Evolutionary conservation across 202 grass and related monocot species (phyloP).

Genomic region (Elaeis oleifera): DNA sequence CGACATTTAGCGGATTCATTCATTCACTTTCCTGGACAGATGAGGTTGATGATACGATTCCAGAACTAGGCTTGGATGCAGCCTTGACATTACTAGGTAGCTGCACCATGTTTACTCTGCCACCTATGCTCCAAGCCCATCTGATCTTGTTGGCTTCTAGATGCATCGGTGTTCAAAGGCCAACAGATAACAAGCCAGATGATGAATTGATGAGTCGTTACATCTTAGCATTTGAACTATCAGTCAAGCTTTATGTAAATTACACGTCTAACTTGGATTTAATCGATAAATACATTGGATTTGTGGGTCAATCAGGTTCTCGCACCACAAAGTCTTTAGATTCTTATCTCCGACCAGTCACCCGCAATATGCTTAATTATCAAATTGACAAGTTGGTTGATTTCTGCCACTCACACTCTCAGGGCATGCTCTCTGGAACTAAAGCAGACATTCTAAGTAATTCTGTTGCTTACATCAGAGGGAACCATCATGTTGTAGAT

Average conservation of each 20-base stretch:
- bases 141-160: conserved; percentile 33
- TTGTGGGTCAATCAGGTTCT: no score
- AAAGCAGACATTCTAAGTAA: conserved; percentile 9
- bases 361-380: conserved; percentile 17
- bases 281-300: conserved; percentile 9
- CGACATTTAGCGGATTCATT: conserved; percentile 14
- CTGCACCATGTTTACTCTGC: conserved; percentile 6
- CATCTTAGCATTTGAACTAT: conserved; percentile 21
- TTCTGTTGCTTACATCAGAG: conserved; percentile 23
- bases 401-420: conserved; percentile 23
- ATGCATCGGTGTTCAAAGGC: conserved; percentile 19
- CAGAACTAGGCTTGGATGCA: neutral
- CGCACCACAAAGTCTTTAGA: no score
- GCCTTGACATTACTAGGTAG: neutral
- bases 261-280: conserved; percentile 23
- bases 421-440: conserved; percentile 12
- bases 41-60: neutral
- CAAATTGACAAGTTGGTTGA: conserved; percentile 24
- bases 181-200: neutral
- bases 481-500: conserved; percentile 34
- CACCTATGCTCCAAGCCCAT: conserved; percentile 22
- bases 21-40: conserved; percentile 6
- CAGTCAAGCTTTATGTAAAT: conserved; percentile 25
- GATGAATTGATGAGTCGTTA: conserved; percentile 5
- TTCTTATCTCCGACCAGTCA: no score